phyloP scores from a whole-genome alignment of 306 rosid species.

The Crotalaria pallida region DNA sequence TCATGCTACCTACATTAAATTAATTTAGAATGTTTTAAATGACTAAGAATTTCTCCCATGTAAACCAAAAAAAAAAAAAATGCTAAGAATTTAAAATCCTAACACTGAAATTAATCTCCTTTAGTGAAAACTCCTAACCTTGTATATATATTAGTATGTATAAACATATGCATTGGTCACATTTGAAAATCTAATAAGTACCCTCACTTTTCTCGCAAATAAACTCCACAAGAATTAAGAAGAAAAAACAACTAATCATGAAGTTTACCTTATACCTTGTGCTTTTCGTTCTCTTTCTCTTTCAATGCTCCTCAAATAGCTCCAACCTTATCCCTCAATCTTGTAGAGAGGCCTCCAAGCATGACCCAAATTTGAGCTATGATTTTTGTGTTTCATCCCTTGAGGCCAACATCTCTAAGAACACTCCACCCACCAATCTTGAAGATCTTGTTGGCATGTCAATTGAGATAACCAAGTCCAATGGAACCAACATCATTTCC shows the following conservation, averaged over 20 bases:
- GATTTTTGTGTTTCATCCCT: conserved; percentile 48
- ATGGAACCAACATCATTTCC: conserved; percentile 36
- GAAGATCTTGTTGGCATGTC: conserved; percentile 36
- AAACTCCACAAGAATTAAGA: background rate
- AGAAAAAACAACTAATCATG: conserved; percentile 11
- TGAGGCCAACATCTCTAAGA: conserved; percentile 16
- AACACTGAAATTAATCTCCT: no score
- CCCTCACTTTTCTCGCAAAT: conserved; percentile 6
- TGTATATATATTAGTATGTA: no score
- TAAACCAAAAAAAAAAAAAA: no score
- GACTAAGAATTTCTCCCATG: no score
- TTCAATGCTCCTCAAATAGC: conserved; percentile 13
- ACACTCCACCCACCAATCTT: conserved; percentile 11
- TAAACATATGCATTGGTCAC: background rate
- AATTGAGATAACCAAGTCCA: conserved; percentile 36
- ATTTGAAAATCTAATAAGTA: background rate
- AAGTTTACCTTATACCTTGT: conserved; percentile 3
- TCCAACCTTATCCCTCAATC: conserved; percentile 30
- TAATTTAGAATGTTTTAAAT: no score
- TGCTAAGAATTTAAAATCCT: no score
- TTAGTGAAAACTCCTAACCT: no score
- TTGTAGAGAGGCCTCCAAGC: conserved; percentile 46
- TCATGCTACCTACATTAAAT: no score
- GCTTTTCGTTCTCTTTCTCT: conserved; percentile 16
- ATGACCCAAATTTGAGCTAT: conserved; percentile 45